Conservation (phyloP, 208 protist genomes). For the Vickermania spadyakhi region DNA sequence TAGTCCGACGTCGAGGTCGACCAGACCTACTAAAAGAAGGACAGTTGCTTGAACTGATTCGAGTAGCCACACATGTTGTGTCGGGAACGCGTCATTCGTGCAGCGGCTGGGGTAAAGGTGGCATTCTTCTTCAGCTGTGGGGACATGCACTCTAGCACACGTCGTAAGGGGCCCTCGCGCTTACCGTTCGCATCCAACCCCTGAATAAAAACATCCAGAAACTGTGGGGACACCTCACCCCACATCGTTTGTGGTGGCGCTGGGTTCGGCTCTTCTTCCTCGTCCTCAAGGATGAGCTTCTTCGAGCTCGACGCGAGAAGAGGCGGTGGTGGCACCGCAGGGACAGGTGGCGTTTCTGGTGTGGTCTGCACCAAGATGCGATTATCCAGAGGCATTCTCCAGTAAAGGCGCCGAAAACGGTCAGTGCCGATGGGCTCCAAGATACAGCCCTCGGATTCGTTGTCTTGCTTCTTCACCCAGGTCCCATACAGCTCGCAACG, state of each 20-base stretch:
- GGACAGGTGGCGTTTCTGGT: constrained; percentile 9
- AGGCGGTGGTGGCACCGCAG: constrained; percentile 31
- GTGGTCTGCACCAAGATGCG: constrained; percentile 65
- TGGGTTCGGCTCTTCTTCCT: constrained; percentile 15
- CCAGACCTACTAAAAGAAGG: constrained; percentile 11
- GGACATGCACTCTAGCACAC: constrained; percentile 26
- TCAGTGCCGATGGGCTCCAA: constrained; percentile 77
- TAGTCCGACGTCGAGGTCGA: neutral
- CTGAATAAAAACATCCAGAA: constrained; percentile 43
- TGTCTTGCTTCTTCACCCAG: constrained; percentile 29
- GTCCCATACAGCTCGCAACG: constrained; percentile 22
- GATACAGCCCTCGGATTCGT: constrained; percentile 34
- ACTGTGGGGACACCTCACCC: constrained; percentile 51
- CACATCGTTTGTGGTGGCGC: constrained; percentile 13
- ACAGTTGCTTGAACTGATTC: constrained; percentile 47
- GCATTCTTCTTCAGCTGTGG: constrained; percentile 38
- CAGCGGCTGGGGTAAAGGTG: constrained; percentile 15
- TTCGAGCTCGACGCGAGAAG: neutral
- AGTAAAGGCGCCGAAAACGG: constrained; percentile 80
- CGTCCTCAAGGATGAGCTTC: constrained; percentile 32
- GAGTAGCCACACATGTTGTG: constrained; percentile 69
- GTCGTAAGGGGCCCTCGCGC: constrained; percentile 49
- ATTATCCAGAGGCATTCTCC: constrained; percentile 73
- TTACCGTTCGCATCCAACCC: constrained; percentile 54
- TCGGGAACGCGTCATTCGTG: constrained; percentile 47